Conservation (phyloP, 164 flowering plant genomes). For the Magnolia sinica region DNA sequence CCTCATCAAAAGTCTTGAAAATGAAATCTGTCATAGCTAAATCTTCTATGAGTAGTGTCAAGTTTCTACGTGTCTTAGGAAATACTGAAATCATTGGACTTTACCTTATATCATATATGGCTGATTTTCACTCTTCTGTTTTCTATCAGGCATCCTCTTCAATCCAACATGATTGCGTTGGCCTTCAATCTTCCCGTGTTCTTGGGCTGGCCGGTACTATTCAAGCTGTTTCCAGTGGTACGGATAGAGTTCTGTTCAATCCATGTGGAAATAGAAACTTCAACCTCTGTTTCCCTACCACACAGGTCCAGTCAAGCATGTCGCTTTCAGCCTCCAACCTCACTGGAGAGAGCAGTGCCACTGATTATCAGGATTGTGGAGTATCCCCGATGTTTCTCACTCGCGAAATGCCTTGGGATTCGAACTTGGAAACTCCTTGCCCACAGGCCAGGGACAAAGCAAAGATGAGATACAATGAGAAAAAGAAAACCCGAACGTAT, state of each 20-base stretch:
- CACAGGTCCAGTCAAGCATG: constrained; percentile 35
- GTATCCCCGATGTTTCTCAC: constrained; percentile 47
- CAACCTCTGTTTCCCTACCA: constrained; percentile 35
- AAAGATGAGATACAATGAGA: constrained; percentile 77
- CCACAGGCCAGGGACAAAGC: constrained; percentile 73
- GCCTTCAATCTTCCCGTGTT: constrained; percentile 36
- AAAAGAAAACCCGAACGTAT: constrained; percentile 69
- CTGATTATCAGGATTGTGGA: constrained; percentile 77
- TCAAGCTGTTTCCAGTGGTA: constrained; percentile 28
- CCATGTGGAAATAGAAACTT: constrained; percentile 34
- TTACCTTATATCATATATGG: neutral
- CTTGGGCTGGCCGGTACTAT: constrained; percentile 26
- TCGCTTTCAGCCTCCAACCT: constrained; percentile 52
- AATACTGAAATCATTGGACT: neutral
- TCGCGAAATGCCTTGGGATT: constrained; percentile 59
- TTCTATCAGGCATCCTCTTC: constrained; percentile 35
- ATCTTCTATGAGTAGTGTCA: no score
- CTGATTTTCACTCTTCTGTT: neutral
- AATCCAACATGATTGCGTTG: constrained; percentile 33
- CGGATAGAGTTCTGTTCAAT: constrained; percentile 31
- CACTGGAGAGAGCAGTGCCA: constrained; percentile 57
- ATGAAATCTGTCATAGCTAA: no score
- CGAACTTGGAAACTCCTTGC: constrained; percentile 40
- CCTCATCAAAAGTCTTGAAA: no score
- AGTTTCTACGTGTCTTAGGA: no score